Evolutionary conservation across 495 filamentous ascomycete species (phyloP).

Genomic region (Talaromyces ruber): DNA sequence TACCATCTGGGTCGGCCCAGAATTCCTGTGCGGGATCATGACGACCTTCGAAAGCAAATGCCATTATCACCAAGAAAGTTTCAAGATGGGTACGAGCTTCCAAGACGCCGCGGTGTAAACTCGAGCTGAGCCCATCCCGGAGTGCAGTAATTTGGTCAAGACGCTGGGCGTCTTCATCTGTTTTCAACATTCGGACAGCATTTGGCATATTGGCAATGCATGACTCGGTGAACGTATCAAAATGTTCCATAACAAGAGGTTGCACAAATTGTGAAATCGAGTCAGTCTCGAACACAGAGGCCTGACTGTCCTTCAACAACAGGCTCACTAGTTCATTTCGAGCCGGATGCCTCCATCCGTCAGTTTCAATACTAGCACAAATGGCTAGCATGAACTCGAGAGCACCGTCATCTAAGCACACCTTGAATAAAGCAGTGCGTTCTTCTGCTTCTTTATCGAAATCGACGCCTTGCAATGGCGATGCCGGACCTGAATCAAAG

Average conservation of each 20-base stretch:
- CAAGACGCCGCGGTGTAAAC: constrained; percentile 34
- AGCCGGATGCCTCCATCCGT: constrained; percentile 75
- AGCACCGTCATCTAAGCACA: constrained; percentile 78
- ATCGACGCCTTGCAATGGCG: constrained; percentile 46
- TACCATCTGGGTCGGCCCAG: constrained; percentile 82
- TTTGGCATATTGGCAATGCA: constrained; percentile 94
- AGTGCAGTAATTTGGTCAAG: constrained; percentile 52
- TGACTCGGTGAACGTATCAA: constrained; percentile 80
- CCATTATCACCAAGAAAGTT: constrained; percentile 82
- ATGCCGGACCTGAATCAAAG: constrained; percentile 53
- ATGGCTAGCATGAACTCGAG: constrained; percentile 85
- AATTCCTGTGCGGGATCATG: constrained; percentile 77
- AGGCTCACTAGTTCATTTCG: constrained; percentile 64
- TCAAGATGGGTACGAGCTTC: constrained; percentile 70
- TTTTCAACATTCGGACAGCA: constrained; percentile 73
- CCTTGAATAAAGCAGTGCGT: constrained; percentile 60
- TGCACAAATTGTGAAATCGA: constrained; percentile 58
- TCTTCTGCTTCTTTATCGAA: constrained; percentile 57
- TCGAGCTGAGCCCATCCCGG: constrained; percentile 38
- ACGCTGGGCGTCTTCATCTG: constrained; percentile 82
- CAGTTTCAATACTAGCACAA: constrained; percentile 63
- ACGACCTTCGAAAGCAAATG: constrained; percentile 80
- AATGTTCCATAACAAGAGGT: constrained; percentile 59
- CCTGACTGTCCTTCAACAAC: constrained; percentile 66
- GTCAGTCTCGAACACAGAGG: constrained; percentile 52